Evolutionary conservation across 192 early-diverging fungal genomes (phyloP), one percentile per base, ranked within the genome.

Genomic region (Lobulomyces angularis): DNA sequence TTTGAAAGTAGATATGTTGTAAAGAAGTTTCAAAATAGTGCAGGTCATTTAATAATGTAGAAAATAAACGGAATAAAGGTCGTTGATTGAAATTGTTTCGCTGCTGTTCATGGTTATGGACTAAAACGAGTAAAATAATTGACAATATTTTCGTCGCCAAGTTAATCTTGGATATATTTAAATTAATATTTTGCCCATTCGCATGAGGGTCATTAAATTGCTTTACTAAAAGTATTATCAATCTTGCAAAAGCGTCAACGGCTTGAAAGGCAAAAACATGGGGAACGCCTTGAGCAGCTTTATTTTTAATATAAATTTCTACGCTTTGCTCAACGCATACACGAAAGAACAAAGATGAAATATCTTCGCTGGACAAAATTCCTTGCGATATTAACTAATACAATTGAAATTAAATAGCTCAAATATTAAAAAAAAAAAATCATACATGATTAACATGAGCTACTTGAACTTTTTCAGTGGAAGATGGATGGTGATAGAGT

Each of bases 181-280:
- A 56, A 18, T 69, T 61, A 34, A 41, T 29, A 43, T 73, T 66
- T 30, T 69, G 54, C 22, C 65, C 69, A 5, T 65, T 60, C 9
- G 69, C 64, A 32, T 67, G 34, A 1, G 60, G 63, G 23, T 55
- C 77, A 3, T 59, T 71, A 51, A 78, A 77, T 43, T 83, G 74
- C 37, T 85, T 81, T 32, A 86, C 71, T 26, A 93, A 53, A 9
- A 81, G 66, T 3, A 96, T 79, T 12, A 90, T 78, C 19, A 98
- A 58, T 32, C 82, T 81, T 1, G 89, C 83, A 45, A 94, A 86
- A 3, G 95, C 92, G 54, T 98, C 92, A 2, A 93, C 80, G 1
- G 86, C 82, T 40, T 86, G 80, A 61, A 83, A 88, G n/a, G 65
- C 51, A 5, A 28, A 18, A 11, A 29, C 26, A n/a, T 60, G 47